A percentile compares a stretch with the other conserved stretches of the same genome.
Evolutionary conservation across 257 asterid genomes (phyloP).

Genomic region (Buddleja alternifolia): DNA sequence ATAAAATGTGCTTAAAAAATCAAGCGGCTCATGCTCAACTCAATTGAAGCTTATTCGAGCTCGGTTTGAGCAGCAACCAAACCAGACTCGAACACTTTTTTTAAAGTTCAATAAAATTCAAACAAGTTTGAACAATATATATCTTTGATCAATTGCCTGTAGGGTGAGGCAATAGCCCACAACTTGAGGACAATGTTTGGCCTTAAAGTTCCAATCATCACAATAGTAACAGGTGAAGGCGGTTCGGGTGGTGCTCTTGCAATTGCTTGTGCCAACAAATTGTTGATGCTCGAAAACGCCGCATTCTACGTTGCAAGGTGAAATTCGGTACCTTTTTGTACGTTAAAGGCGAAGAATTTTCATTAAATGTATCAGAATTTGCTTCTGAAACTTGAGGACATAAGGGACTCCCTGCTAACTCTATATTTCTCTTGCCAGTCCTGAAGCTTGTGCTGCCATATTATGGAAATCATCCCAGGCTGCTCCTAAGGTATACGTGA

Average conservation of each 20-base stretch:
- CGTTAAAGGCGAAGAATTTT: not conserved
- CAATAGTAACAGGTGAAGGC: slow-evolving; percentile 63
- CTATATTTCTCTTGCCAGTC: slow-evolving; percentile 32
- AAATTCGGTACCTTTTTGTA: not conserved
- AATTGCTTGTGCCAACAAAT: slow-evolving; percentile 56
- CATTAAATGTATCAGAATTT: not conserved
- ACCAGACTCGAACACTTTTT: too few species aligned
- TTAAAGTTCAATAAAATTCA: too few species aligned
- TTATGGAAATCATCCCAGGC: slow-evolving; percentile 57
- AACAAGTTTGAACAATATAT: too few species aligned
- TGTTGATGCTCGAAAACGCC: slow-evolving; percentile 59
- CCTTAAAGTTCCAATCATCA: slow-evolving; percentile 52
- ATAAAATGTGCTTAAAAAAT: too few species aligned
- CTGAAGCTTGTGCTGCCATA: slow-evolving; percentile 69
- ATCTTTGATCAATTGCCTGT: slow-evolving; percentile 15
- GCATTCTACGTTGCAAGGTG: slow-evolving; percentile 67
- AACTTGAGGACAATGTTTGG: slow-evolving; percentile 66
- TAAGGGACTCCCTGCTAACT: not conserved
- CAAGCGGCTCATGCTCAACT: not conserved
- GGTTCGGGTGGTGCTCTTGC: slow-evolving; percentile 71
- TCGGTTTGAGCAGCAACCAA: too few species aligned
- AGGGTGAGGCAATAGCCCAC: slow-evolving; percentile 67
- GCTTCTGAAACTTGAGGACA: not conserved
- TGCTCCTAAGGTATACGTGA: slow-evolving; percentile 47
- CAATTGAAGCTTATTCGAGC: not conserved